Evolutionary conservation across 441 rosid species (phyloP), one percentile per base, ranked within the genome.

Genomic region (Lepidium campestre): DNA sequence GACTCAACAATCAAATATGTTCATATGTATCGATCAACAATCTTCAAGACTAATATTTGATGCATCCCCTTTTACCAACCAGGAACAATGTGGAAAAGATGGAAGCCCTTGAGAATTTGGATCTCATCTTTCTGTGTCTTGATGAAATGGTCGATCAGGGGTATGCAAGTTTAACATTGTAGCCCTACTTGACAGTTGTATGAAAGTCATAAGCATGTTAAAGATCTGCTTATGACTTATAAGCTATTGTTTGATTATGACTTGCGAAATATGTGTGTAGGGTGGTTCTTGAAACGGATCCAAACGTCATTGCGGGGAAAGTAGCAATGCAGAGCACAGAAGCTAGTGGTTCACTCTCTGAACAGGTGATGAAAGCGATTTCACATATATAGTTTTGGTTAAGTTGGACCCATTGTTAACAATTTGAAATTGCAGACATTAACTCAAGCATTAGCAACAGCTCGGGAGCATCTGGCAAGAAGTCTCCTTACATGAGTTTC

Each of bases 81-180:
- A 93, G 98, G 82, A 79, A 79, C 78, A 88, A 81, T 70, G 88
- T 93, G 22, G 97, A 93, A 77, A 93, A 87, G 75, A 86, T 85
- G 78, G 94, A 88, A 76, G 94, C 96, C 42, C 87, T 93, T 47
- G 94, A 90, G 82, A 93, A 88, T 72, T 73, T 93, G 65, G 97
- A 90, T 79, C 88, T 93, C 68, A 85, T 90, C 44, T 85, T 87
- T 71, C 62, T 90, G 12, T 90, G 97, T 78, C 82, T 90, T 5
- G 97, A 93, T 65, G 98, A 93, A 83, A 89, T 93, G 78, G 78
- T 88, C n/a, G 98, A 93, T 77, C 79, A 85, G 74, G 96, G 98
- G 98, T 89, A 82, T 48, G 78, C 36, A 60, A 68, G 4, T 71
- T 20, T 46, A 8, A 61, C 45, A 15, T 32, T 0, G 42, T 31